Conservation (phyloP, 2,329 filamentous ascomycete genomes). For the Beauveria medogensis region DNA sequence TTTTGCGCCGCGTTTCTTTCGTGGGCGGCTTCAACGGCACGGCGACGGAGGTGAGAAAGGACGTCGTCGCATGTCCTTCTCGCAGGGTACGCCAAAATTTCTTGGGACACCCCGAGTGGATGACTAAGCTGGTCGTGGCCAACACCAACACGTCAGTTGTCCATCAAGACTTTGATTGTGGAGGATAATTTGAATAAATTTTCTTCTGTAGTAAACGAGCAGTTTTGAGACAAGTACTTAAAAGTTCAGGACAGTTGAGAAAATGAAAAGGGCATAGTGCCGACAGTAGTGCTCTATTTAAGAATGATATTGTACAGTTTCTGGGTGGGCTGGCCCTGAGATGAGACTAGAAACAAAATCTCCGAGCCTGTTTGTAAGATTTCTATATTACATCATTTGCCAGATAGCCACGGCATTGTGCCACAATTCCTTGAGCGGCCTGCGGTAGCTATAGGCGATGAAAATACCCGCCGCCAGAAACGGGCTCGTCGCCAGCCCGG, state of each 20-base stretch:
- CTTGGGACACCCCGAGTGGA: background rate
- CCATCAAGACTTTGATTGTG: background rate
- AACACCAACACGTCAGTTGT: background rate
- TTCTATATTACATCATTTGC: slow-evolving; percentile 7
- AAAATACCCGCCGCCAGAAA: slow-evolving; percentile 19
- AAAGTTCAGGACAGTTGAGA: background rate
- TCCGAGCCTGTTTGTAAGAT: background rate
- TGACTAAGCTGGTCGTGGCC: background rate
- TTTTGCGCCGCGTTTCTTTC: background rate
- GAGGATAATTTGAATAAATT: too few species aligned
- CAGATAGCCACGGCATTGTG: slow-evolving; percentile 2
- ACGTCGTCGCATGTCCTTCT: slow-evolving; percentile 2
- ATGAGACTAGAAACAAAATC: background rate
- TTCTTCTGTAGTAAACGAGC: too few species aligned
- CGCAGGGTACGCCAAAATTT: slow-evolving; percentile 6
- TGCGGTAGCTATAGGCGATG: slow-evolving; percentile 21
- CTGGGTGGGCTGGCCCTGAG: background rate
- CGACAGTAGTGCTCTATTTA: background rate
- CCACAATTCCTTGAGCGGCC: slow-evolving; percentile 5
- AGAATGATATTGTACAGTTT: background rate
- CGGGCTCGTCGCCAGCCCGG: slow-evolving; percentile 27
- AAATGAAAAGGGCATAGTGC: background rate
- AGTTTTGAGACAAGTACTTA: too few species aligned
- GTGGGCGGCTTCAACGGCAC: background rate
- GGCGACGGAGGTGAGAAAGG: background rate